Evolutionary conservation across 164 flowering plant genomes (phyloP).

Genomic region (Malania oleifera): DNA sequence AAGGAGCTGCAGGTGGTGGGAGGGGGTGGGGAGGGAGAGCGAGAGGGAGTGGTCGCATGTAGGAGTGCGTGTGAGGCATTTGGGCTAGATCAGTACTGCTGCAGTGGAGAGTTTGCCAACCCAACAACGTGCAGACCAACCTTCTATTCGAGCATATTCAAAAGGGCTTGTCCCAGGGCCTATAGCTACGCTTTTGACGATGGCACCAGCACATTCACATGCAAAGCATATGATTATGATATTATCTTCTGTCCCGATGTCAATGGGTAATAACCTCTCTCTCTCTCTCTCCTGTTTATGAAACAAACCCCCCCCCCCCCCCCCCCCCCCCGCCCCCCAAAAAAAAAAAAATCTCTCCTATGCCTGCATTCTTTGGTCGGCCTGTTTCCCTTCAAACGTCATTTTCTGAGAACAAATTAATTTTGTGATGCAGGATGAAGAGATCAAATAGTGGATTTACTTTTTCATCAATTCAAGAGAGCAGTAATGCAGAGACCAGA

Average conservation of each 20-base stretch:
- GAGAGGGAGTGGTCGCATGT: slow-evolving; percentile 60
- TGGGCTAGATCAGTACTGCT: slow-evolving; percentile 73
- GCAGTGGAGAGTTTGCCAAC: slow-evolving; percentile 71
- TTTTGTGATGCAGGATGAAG: slow-evolving; percentile 20
- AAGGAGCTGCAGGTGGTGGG: slow-evolving; percentile 73
- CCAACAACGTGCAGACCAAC: slow-evolving; percentile 69
- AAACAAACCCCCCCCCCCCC: too few relatives aligned
- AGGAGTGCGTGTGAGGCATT: slow-evolving; percentile 85
- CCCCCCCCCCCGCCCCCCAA: too few relatives aligned
- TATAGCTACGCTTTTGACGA: slow-evolving; percentile 88
- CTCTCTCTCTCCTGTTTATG: background rate
- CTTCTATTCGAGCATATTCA: slow-evolving; percentile 62
- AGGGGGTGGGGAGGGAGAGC: slow-evolving; percentile 23
- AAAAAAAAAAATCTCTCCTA: too few relatives aligned
- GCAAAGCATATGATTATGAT: slow-evolving; percentile 64
- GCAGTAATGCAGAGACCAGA: slow-evolving; percentile 16
- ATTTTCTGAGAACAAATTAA: too few relatives aligned
- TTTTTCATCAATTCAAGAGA: slow-evolving; percentile 8
- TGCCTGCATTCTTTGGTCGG: too few relatives aligned
- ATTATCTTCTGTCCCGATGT: slow-evolving; percentile 65
- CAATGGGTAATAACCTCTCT: slow-evolving; percentile 28
- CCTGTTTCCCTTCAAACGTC: too few relatives aligned
- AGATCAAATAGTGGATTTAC: slow-evolving; percentile 8
- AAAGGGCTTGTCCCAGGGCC: slow-evolving; percentile 77
- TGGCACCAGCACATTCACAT: slow-evolving; percentile 77